Conservation (phyloP, 305 asterid species). For the Rubia tinctorum region DNA sequence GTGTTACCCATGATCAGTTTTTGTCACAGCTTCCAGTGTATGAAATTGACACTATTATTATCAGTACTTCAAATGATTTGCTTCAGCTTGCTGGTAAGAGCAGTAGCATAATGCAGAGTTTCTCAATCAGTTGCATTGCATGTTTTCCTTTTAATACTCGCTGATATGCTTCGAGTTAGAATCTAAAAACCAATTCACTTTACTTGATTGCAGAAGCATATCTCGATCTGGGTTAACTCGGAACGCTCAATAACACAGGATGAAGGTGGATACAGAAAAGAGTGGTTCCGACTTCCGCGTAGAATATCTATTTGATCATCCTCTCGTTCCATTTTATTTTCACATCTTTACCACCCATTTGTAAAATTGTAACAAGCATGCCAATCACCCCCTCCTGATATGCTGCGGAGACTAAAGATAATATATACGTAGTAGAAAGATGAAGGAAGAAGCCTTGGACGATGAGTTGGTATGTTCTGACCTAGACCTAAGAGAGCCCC, state of each 20-base stretch:
- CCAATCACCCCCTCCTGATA: slow-evolving; percentile 47
- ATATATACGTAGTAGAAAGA: slow-evolving; percentile 18
- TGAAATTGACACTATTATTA: background rate
- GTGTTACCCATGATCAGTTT: no score
- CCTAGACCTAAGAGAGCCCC: slow-evolving; percentile 51
- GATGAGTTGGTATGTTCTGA: slow-evolving; percentile 65
- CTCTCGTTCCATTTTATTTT: slow-evolving; percentile 9
- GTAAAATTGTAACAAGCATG: slow-evolving; percentile 72
- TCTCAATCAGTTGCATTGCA: background rate
- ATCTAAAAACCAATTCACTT: slow-evolving; percentile 2
- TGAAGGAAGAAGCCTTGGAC: slow-evolving; percentile 29
- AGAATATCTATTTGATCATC: slow-evolving; percentile 32
- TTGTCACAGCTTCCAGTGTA: no score
- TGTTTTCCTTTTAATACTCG: background rate
- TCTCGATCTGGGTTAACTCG: slow-evolving; percentile 75
- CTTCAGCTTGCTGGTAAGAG: background rate
- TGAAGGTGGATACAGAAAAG: slow-evolving; percentile 28
- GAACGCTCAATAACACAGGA: slow-evolving; percentile 62
- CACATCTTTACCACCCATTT: slow-evolving; percentile 51
- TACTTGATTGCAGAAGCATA: slow-evolving; percentile 50
- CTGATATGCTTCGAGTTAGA: background rate
- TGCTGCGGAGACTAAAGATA: slow-evolving; percentile 41
- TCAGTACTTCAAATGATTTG: background rate
- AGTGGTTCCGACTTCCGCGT: slow-evolving; percentile 22
- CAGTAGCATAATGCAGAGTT: background rate